Conservation (phyloP, 2,329 filamentous ascomycete species). For the Aureobasidium sp. region DNA sequence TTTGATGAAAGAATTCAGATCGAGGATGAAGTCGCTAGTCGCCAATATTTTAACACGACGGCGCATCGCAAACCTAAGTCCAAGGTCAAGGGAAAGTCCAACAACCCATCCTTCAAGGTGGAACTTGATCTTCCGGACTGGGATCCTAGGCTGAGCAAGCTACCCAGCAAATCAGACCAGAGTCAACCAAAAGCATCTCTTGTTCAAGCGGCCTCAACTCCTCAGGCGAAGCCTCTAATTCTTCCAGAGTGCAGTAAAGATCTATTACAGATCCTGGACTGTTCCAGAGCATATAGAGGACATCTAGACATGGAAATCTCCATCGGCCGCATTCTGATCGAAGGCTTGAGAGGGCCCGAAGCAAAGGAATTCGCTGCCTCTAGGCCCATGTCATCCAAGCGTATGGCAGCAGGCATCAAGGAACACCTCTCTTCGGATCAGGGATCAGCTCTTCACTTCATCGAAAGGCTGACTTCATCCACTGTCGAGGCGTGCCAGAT, state of each 20-base stretch:
- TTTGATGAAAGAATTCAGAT: neutral
- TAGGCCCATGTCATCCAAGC: neutral
- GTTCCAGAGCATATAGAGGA: slow-evolving; percentile 11
- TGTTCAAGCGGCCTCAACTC: neutral
- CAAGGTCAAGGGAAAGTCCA: neutral
- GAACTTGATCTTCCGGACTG: neutral
- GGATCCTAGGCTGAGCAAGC: neutral
- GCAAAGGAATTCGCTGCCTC: neutral
- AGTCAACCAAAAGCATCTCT: neutral
- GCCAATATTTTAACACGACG: neutral
- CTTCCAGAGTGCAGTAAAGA: neutral
- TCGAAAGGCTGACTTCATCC: neutral
- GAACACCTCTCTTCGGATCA: neutral
- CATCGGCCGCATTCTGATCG: slow-evolving; percentile 4
- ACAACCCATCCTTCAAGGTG: neutral
- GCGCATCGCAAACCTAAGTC: neutral
- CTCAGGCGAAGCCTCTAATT: neutral
- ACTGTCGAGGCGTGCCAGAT: slow-evolving; percentile 9
- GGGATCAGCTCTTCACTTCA: neutral
- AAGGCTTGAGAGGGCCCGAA: neutral
- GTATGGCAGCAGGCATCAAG: neutral
- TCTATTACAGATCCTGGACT: slow-evolving; percentile 6
- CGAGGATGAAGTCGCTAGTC: neutral
- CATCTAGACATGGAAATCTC: slow-evolving; percentile 14
- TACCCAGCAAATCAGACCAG: neutral